phyloP scores from a whole-genome alignment of 23 red algal species.

The Gracilariopsis chorda region DNA sequence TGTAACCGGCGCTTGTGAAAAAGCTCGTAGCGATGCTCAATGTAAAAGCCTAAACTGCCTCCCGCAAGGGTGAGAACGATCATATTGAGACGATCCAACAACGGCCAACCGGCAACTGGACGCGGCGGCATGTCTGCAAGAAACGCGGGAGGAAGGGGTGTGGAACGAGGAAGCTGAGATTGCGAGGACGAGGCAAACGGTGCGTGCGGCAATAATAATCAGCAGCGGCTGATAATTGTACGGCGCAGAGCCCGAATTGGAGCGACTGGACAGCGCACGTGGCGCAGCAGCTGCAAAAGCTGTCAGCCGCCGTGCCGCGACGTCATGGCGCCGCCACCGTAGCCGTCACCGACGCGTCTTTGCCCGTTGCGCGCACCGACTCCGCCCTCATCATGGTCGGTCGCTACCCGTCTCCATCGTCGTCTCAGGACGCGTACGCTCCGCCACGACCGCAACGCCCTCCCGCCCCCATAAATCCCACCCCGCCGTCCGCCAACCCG shows the following conservation, averaged over 20 bases:
- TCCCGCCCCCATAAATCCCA: not conserved
- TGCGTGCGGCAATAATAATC: no score
- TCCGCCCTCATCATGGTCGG: not conserved
- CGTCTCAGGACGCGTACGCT: constrained; percentile 4
- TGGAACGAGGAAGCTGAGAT: no score
- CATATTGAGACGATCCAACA: not conserved
- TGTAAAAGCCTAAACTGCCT: constrained; percentile 24
- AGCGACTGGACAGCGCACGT: no score
- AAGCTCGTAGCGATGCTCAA: not conserved
- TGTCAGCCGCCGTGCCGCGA: constrained; percentile 6
- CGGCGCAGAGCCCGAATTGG: no score
- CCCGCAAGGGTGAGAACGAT: constrained; percentile 32
- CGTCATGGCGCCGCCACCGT: no score
- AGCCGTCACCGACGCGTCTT: no score
- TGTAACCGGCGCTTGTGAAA: constrained; percentile 10
- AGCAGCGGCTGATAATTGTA: no score
- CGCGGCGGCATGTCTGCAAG: not conserved
- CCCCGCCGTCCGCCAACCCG: not conserved
- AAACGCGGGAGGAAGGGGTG: no score
- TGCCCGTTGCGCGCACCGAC: no score
- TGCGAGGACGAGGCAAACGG: no score
- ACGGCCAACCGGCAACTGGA: constrained; percentile 11
- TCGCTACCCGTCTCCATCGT: not conserved
- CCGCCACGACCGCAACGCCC: constrained; percentile 1
- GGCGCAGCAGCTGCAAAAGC: not conserved